Base-by-base conservation (phyloP, 2,329 filamentous ascomycete genomes). In the Phaeosphaeriaceae sp. region DNA sequence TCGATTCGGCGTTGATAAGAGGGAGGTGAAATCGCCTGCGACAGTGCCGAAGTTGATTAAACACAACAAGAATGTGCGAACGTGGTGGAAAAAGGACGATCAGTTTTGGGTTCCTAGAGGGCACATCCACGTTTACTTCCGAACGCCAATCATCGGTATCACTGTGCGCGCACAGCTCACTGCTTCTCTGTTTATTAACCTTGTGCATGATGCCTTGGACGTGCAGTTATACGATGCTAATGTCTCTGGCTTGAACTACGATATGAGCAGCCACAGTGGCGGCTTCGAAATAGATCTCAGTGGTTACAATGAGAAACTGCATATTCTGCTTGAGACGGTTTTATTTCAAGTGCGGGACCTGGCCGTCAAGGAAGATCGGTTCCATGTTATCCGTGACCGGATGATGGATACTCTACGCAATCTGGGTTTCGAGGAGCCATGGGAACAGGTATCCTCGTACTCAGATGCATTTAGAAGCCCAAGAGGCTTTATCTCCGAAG, bases 51-150 rank as follows among this genome's bases (percentile, higher is more conserved):
- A 87, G 52, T 80, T 99, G 18, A 87, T 99, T 54, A 87, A 92
- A 59, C 92, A 96, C 63, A 93, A 97, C 60, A 81, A 87, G 5
- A 78, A 86, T 29, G 86, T 90, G 1, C 86, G 92, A 21, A 88
- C 90, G 2, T 99, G 94, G 94, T 97, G 87, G 80, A 99, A 99
- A 79, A 97, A 97, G 76, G 94, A 99, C 65, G 94, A 99, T 63
- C 92, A 87, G 0, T 99, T 97, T 74, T 97, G 93, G 92, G 94
- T 97, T 7, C 94, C 94, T 6, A 96, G 96, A 72, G 93, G 90
- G 3, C 94, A 92, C 50, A 78, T 97, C 15, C 84, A 92, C 57
- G 84, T 96, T 56, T 90, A 87, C 61, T 81, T 95, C 58, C 85
- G 87, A 62, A 96, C 87, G 50, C 89, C 92, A 0, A 75, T 96